Percentiles rank a stretch among this genome's conserved stretches.
These are phyloP conservation scores for Scleromitrula shiraiana DNA, from an alignment of 2,329 filamentous ascomycete genomes.

Conservation along the genomic window DNA sequence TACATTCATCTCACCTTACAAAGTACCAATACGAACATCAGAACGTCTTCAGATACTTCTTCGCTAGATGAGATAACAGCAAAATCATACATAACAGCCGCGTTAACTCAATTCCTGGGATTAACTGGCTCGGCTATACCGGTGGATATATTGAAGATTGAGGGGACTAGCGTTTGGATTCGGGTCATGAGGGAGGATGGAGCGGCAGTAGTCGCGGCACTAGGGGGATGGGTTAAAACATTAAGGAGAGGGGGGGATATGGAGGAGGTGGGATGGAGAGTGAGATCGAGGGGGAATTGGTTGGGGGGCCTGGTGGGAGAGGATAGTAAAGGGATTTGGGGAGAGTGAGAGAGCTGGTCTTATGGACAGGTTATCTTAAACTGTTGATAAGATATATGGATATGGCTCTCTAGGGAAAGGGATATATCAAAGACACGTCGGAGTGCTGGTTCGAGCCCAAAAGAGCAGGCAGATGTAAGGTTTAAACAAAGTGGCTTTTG, in stretches of 20 bases:
- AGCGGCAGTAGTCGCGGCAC: slow-evolving; percentile 51
- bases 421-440: too few species aligned
- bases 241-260: slow-evolving; percentile 35
- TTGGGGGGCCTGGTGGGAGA: slow-evolving; percentile 49
- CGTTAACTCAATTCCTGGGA: slow-evolving; percentile 63
- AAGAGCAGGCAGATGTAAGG: too few species aligned
- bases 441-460: too few species aligned
- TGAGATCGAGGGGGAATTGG: slow-evolving; percentile 56
- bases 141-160: slow-evolving; percentile 60
- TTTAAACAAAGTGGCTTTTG: too few species aligned
- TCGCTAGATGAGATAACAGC: slow-evolving; percentile 55
- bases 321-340: slow-evolving; percentile 19
- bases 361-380: too few species aligned
- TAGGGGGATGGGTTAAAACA: slow-evolving; percentile 50
- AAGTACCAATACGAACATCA: too few species aligned
- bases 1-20: slow-evolving; percentile 49
- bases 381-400: too few species aligned
- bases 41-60: too few species aligned
- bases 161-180: slow-evolving; percentile 51
- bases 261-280: slow-evolving; percentile 36
- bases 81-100: slow-evolving; percentile 53
- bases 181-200: slow-evolving; percentile 55
- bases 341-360: too few species aligned
- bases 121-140: slow-evolving; percentile 57
- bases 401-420: too few species aligned